phyloP scores from a whole-genome alignment of 148 eudicot genomes.

The Cornus florida region DNA sequence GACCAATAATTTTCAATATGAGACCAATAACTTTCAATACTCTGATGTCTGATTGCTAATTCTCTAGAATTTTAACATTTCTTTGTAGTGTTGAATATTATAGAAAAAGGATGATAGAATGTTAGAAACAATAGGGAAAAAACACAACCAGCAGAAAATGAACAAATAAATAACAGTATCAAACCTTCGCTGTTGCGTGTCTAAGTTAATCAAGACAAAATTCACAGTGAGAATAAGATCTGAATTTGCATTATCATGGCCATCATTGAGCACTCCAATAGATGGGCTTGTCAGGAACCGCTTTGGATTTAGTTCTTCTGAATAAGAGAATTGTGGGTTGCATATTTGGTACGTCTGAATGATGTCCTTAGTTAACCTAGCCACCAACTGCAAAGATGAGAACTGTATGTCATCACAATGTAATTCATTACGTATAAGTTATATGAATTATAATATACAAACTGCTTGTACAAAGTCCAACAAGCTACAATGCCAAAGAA shows the following conservation, averaged over 20 bases:
- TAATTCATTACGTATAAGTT: background rate
- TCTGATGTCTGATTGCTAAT: background rate
- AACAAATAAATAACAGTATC: slow-evolving; percentile 14
- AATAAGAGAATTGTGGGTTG: slow-evolving; percentile 75
- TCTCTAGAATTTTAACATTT: background rate
- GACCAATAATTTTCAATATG: too few species aligned
- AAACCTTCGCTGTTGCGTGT: slow-evolving; percentile 57
- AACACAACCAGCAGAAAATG: slow-evolving; percentile 2
- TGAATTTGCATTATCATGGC: slow-evolving; percentile 86
- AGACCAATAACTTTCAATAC: background rate
- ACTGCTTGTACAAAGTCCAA: background rate
- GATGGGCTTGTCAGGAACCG: slow-evolving; percentile 89
- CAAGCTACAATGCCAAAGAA: background rate
- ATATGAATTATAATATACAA: slow-evolving; percentile 5
- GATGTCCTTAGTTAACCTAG: slow-evolving; percentile 82
- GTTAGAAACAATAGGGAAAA: background rate
- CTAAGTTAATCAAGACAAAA: slow-evolving; percentile 55
- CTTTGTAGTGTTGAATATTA: background rate
- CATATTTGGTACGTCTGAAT: slow-evolving; percentile 82
- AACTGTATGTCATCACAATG: slow-evolving; percentile 7
- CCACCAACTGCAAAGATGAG: slow-evolving; percentile 57
- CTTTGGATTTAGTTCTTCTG: slow-evolving; percentile 78
- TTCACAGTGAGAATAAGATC: slow-evolving; percentile 84
- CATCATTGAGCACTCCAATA: slow-evolving; percentile 81
- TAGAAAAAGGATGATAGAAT: background rate